These are phyloP conservation scores for Camellia oleifera DNA, from an alignment of 179 eudicot genomes.

Conservation along the genomic window DNA sequence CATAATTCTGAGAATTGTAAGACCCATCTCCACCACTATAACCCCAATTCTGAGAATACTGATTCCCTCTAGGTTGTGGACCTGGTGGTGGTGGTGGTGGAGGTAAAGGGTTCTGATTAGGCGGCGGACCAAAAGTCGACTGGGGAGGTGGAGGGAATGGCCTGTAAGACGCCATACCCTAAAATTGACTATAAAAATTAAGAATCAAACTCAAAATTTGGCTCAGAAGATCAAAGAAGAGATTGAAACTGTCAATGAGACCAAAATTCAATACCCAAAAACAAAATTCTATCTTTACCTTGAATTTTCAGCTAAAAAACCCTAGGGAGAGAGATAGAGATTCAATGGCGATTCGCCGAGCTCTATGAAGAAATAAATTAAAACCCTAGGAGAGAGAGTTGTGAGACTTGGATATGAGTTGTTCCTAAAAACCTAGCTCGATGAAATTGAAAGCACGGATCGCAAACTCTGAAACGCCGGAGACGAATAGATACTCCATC, in stretches of 20 bases:
- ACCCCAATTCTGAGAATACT: conserved; percentile 64
- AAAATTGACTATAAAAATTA: neutral
- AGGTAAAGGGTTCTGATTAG: conserved; percentile 38
- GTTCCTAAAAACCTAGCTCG: conserved; percentile 2
- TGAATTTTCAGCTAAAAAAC: neutral
- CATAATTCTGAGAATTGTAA: conserved; percentile 37
- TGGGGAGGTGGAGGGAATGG: conserved; percentile 69
- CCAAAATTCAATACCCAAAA: neutral
- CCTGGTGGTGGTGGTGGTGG: conserved; percentile 46
- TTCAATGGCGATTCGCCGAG: neutral
- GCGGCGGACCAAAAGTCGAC: conserved; percentile 46
- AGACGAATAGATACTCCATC: neutral
- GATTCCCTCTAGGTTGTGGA: conserved; percentile 47
- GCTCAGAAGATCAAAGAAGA: neutral
- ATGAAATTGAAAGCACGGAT: neutral
- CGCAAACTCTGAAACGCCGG: neutral
- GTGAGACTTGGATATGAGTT: neutral
- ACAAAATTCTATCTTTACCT: neutral
- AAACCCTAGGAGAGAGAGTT: neutral
- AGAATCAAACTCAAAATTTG: neutral
- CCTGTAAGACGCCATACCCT: conserved; percentile 65
- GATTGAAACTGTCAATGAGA: neutral
- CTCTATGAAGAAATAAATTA: neutral
- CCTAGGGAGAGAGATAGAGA: neutral
- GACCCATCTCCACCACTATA: conserved; percentile 28